A percentile compares a stretch with the other conserved stretches of the same genome.
phyloP scores from a whole-genome alignment of 2,329 filamentous ascomycete genomes.

The Tolypocladium amazonense region DNA sequence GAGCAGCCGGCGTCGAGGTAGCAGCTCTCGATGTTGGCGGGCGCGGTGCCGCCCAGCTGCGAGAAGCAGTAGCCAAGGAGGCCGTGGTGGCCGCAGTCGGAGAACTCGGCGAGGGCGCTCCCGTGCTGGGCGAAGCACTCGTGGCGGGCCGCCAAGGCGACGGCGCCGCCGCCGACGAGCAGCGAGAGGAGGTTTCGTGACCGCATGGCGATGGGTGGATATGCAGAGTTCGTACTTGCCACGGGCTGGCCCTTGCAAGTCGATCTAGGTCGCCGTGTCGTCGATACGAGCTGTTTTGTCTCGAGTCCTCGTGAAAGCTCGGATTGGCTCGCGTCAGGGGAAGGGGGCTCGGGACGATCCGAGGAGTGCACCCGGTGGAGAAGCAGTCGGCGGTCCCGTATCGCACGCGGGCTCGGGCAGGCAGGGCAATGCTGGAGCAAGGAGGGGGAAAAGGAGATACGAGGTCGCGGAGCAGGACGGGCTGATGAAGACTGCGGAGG shows the following conservation, averaged over 20 bases:
- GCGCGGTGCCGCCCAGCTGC: conserved; percentile 17
- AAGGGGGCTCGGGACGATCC: background rate
- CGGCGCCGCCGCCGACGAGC: conserved; percentile 21
- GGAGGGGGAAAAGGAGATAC: background rate
- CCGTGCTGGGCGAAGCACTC: conserved; percentile 30
- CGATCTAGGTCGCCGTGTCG: background rate
- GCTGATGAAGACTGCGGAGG: background rate
- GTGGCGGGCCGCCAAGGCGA: conserved; percentile 16
- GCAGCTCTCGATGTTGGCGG: conserved; percentile 26
- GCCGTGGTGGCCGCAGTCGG: conserved; percentile 32
- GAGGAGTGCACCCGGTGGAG: background rate
- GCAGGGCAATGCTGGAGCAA: background rate
- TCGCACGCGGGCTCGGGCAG: background rate
- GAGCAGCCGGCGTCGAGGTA: conserved; percentile 25
- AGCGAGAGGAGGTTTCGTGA: conserved; percentile 8
- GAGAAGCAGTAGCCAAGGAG: conserved; percentile 32
- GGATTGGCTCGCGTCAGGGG: background rate
- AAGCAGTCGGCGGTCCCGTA: background rate
- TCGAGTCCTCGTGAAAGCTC: background rate
- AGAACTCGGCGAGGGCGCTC: conserved; percentile 22
- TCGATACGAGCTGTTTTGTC: background rate
- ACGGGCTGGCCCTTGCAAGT: background rate
- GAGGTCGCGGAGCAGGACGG: background rate
- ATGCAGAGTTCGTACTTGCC: background rate
- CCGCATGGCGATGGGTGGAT: background rate